Conservation (phyloP, 2,329 filamentous ascomycete species). For the Grosmannia clavigera region DNA sequence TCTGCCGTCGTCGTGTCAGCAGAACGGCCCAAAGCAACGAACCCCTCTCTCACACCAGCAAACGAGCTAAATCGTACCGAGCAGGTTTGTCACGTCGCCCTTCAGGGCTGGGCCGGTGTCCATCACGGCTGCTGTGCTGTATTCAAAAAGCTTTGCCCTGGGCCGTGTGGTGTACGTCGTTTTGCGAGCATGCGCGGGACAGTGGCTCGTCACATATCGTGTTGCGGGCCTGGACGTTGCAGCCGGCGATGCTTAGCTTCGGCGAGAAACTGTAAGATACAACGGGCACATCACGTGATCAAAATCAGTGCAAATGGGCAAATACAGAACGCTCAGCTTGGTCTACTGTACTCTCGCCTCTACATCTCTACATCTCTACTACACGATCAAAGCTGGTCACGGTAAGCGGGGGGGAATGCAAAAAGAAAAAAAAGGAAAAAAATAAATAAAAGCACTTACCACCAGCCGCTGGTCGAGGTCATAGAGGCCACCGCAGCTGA, state of each 20-base stretch:
- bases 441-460: no score
- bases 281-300: no score
- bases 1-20: conserved; percentile 22
- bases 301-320: no score
- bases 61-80: not conserved
- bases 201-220: not conserved
- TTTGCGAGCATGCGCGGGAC: not conserved
- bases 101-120: not conserved
- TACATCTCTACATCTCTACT: no score
- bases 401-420: not conserved
- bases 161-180: not conserved
- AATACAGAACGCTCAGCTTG: no score
- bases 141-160: not conserved
- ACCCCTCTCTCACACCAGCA: no score
- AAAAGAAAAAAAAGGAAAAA: no score
- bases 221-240: no score
- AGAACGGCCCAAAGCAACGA: no score
- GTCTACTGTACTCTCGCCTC: no score
- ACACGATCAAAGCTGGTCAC: not conserved
- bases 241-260: no score
- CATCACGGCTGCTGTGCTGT: conserved; percentile 1
- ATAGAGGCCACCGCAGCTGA: conserved; percentile 19
- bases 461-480: conserved; percentile 15
- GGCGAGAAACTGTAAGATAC: no score
- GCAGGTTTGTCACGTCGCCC: conserved; percentile 6